Evolutionary conservation across 352 stramenopile genomes (phyloP), one percentile per base, ranked within the genome.

Genomic region (Phytophthora agathidicida): DNA sequence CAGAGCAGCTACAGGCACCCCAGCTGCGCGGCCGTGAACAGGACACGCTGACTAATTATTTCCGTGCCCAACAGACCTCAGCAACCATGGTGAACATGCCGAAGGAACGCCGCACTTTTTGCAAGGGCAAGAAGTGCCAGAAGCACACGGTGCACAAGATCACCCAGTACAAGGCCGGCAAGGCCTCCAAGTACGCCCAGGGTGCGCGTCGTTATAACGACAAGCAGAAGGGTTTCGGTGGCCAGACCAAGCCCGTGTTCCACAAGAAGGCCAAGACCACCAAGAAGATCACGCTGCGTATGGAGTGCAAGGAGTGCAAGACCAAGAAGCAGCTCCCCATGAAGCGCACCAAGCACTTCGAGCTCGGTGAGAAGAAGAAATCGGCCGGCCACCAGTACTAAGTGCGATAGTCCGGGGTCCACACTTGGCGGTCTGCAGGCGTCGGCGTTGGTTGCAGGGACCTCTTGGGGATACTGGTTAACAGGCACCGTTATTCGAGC

Each of bases 231-330:
- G 98, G 98, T 83, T 99, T 99, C 80, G 98, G 98, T 94, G 98
- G 98, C 84, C 98, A 99, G 88, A 99, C 98, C 67, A 99, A 99
- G 95, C 98, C 98, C 62, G 93, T 99, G 44, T 99, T 99, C 86
- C 98, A 99, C 95, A 99, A 99, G 90, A 99, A 99, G 87, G 98
- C 98, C 20, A 99, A 99, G 94, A 99, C 97, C 53, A 98, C 93
- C 71, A 97, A 97, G 87, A 97, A 97, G 80, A 91, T 98, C 68
- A 96, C 96, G 28, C 87, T 99, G 38, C 93, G 98, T 73, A 93
- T 99, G 71, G 97, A 99, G 85, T 99, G 98, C 88, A 99, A 99
- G 95, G 96, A 98, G 69, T 99, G 98, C 92, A 99, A 99, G 94
- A 91, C 87, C 60, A 99, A 99, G 89, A 99, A 98, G 89, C 97